Evolutionary conservation across 2,329 filamentous ascomycete species (phyloP).

Genomic region (Hymenotorrendiella dingleyae): DNA sequence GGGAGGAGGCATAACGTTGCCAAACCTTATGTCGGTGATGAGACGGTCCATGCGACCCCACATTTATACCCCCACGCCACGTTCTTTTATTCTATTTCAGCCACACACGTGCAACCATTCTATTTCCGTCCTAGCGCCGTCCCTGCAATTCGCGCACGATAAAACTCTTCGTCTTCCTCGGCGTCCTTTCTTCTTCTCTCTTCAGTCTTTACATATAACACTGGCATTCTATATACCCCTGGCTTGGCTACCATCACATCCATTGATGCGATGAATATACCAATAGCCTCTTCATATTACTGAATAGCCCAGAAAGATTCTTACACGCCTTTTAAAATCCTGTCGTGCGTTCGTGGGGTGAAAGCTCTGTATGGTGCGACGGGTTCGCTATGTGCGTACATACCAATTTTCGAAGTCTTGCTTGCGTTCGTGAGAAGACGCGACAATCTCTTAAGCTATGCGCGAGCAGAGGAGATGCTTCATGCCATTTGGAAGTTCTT

Average conservation of each 20-base stretch:
- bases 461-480: too few relatives aligned
- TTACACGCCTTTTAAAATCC: slow-evolving; percentile 31
- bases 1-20: too few relatives aligned
- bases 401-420: too few relatives aligned
- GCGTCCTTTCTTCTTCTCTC: slow-evolving; percentile 7
- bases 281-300: slow-evolving; percentile 27
- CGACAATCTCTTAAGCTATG: too few relatives aligned
- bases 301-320: slow-evolving; percentile 25
- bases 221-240: slow-evolving; percentile 27
- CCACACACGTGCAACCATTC: too few relatives aligned
- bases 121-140: slow-evolving; percentile 4
- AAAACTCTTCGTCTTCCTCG: slow-evolving; percentile 4
- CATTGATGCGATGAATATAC: slow-evolving; percentile 18
- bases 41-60: too few relatives aligned
- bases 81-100: too few relatives aligned
- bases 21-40: too few relatives aligned
- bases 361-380: slow-evolving; percentile 19
- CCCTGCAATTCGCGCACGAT: not conserved
- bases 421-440: too few relatives aligned
- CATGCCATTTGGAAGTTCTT: too few relatives aligned
- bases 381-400: slow-evolving; percentile 31
- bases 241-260: slow-evolving; percentile 24
- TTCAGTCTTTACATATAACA: slow-evolving; percentile 19
- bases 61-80: too few relatives aligned
- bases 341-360: slow-evolving; percentile 25